Evolutionary conservation across 768 basidiomycete species (phyloP).

Genomic region (Tricholomella constricta): DNA sequence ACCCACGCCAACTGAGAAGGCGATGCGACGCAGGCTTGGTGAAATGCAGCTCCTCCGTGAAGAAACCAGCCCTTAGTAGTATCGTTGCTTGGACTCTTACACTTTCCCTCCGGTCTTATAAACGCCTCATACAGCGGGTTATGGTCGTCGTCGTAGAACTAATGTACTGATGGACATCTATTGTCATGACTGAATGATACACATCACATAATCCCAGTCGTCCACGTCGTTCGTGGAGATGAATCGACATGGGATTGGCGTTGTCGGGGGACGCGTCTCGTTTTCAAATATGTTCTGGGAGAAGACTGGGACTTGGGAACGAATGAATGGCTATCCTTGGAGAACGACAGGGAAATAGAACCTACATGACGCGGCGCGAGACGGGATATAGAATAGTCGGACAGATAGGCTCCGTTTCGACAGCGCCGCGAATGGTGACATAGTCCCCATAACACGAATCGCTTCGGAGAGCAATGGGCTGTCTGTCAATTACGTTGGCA

Average conservation of each 20-base stretch:
- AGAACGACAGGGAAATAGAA: neutral
- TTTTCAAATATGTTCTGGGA: slow-evolving; percentile 29
- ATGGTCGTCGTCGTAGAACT: slow-evolving; percentile 4
- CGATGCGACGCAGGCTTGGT: slow-evolving; percentile 79
- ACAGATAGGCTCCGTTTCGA: slow-evolving; percentile 33
- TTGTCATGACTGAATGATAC: slow-evolving; percentile 38
- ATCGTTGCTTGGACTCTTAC: slow-evolving; percentile 6
- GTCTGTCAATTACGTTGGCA: slow-evolving; percentile 7
- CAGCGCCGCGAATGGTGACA: neutral
- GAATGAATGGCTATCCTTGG: neutral
- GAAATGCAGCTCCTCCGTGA: slow-evolving; percentile 77
- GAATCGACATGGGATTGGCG: slow-evolving; percentile 51
- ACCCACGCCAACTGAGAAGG: slow-evolving; percentile 88
- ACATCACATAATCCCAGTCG: slow-evolving; percentile 60
- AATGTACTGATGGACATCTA: slow-evolving; percentile 10
- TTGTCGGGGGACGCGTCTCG: slow-evolving; percentile 39
- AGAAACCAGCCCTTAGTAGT: slow-evolving; percentile 49
- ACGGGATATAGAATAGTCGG: slow-evolving; percentile 48
- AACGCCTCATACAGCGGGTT: neutral
- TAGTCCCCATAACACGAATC: neutral
- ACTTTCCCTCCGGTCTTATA: slow-evolving; percentile 7
- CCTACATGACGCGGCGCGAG: slow-evolving; percentile 32
- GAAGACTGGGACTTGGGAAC: slow-evolving; percentile 21
- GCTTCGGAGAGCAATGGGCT: slow-evolving; percentile 8
- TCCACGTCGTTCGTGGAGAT: slow-evolving; percentile 45